Conservation (phyloP, 768 basidiomycete species). For the Jaapia argillacea region DNA sequence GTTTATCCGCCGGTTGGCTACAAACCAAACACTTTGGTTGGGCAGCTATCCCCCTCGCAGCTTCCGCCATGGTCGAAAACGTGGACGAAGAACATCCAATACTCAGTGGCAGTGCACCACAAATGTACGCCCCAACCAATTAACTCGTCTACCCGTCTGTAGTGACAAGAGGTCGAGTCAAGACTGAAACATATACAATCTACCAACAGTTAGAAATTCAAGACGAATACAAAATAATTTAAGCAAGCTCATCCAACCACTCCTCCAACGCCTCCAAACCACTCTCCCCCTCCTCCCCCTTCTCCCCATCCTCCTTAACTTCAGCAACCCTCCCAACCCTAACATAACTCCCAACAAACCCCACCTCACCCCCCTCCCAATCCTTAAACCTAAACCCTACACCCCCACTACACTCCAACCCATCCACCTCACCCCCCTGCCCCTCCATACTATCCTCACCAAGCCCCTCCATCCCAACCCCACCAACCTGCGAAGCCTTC, state of each 20-base stretch:
- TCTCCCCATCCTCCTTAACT: slow-evolving; percentile 22
- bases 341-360: slow-evolving; percentile 53
- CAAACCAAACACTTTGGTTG: background rate
- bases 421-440: slow-evolving; percentile 57
- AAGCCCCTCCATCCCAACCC: slow-evolving; percentile 63
- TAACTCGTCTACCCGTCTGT: no score
- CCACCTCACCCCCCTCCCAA: slow-evolving; percentile 81
- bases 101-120: no score
- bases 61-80: no score
- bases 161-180: no score
- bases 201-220: no score
- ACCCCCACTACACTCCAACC: slow-evolving; percentile 57
- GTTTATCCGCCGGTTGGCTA: background rate
- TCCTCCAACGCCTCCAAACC: slow-evolving; percentile 34
- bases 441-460: slow-evolving; percentile 49
- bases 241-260: slow-evolving; percentile 38
- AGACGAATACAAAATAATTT: slow-evolving; percentile 9
- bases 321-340: slow-evolving; percentile 18
- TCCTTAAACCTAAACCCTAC: slow-evolving; percentile 64
- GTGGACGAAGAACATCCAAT: no score
- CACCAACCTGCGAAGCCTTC: slow-evolving; percentile 47
- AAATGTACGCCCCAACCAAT: no score
- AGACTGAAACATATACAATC: no score
- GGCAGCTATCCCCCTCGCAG: no score
- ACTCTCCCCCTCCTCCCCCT: slow-evolving; percentile 22